Conservation (phyloP, 2,329 filamentous ascomycete genomes). For the Fusarium brachygibbosum region DNA sequence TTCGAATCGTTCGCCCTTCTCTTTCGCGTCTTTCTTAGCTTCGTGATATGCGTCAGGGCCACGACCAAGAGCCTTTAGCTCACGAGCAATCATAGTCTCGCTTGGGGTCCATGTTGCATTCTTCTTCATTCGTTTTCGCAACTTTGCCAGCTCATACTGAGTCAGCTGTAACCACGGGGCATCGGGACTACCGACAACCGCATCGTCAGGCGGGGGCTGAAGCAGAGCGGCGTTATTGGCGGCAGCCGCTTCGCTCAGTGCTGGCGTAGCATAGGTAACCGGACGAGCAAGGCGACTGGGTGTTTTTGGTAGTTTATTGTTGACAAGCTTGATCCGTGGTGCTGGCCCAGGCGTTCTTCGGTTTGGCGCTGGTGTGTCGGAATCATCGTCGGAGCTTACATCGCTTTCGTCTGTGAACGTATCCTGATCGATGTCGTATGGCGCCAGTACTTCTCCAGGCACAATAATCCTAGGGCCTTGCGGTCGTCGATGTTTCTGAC, state of each 20-base stretch:
- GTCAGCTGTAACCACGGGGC: conserved; percentile 77
- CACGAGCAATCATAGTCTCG: conserved; percentile 86
- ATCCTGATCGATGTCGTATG: conserved; percentile 74
- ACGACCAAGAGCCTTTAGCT: conserved; percentile 78
- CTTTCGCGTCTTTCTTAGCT: conserved; percentile 75
- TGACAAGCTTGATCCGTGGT: conserved; percentile 66
- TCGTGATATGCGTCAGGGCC: conserved; percentile 72
- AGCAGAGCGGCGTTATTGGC: conserved; percentile 60
- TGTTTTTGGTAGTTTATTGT: conserved; percentile 58
- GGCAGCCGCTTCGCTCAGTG: conserved; percentile 56
- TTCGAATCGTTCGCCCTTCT: conserved; percentile 73
- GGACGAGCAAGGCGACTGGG: conserved; percentile 58
- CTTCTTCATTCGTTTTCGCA: conserved; percentile 92
- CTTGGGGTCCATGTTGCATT: conserved; percentile 88
- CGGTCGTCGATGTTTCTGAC: conserved; percentile 61
- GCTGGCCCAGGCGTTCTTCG: conserved; percentile 55
- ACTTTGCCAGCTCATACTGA: conserved; percentile 73
- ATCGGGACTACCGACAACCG: conserved; percentile 69
- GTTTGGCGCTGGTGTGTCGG: conserved; percentile 56
- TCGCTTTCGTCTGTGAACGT: conserved; percentile 67
- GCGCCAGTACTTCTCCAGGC: conserved; percentile 74
- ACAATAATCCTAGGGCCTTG: conserved; percentile 72
- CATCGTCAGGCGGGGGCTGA: conserved; percentile 71
- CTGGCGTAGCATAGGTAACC: conserved; percentile 53
- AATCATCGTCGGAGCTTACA: conserved; percentile 66